phyloP scores from a whole-genome alignment of 192 early-diverging fungal species.

The Diversispora eburnea region DNA sequence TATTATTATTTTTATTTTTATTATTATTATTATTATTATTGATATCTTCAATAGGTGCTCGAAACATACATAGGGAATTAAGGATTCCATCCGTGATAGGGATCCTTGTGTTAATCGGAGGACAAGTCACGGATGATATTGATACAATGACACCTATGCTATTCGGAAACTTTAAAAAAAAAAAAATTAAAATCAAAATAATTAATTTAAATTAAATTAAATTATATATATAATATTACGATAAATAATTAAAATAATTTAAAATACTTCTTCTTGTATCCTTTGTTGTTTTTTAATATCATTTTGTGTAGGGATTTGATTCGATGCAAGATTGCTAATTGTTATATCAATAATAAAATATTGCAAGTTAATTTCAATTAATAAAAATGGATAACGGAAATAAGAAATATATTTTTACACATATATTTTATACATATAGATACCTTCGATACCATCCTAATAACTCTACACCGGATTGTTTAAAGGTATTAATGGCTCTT shows the following conservation, averaged over 20 bases:
- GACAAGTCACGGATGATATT: slow-evolving; percentile 5
- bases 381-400: not conserved
- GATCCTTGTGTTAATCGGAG: slow-evolving; percentile 2
- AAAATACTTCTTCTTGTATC: slow-evolving; percentile 12
- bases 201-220: not conserved
- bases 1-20: no score
- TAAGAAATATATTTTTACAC: not conserved
- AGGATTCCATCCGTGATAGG: not conserved
- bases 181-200: not conserved
- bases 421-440: not conserved
- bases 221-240: not conserved
- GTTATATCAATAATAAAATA: not conserved
- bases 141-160: slow-evolving; percentile 13
- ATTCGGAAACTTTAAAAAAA: slow-evolving; percentile 13
- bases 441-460: slow-evolving; percentile 33
- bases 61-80: slow-evolving; percentile 14
- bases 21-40: not conserved
- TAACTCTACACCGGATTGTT: not conserved
- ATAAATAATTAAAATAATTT: not conserved
- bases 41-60: not conserved
- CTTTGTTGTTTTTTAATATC: slow-evolving; percentile 15
- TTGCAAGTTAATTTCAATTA: not conserved
- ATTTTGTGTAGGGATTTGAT: slow-evolving; percentile 5
- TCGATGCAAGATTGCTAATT: slow-evolving; percentile 15
- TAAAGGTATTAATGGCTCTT: slow-evolving; percentile 6